These are phyloP conservation scores for Pichia californica DNA, from an alignment of 805 yeast species.

Conservation along the genomic window DNA sequence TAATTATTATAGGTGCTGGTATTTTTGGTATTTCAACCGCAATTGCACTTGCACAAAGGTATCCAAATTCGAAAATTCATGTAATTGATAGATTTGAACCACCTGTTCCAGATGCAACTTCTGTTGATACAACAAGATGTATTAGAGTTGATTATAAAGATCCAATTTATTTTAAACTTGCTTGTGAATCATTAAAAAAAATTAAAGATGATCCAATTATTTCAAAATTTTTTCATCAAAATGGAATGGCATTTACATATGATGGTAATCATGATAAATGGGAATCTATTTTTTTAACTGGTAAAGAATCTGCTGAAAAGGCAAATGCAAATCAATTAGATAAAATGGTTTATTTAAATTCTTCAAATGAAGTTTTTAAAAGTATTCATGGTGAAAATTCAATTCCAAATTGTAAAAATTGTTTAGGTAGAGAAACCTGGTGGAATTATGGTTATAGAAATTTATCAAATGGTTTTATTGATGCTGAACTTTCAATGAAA, in stretches of 20 bases:
- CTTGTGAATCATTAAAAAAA: slow-evolving; percentile 16
- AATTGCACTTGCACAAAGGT: slow-evolving; percentile 19
- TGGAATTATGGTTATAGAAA: slow-evolving; percentile 24
- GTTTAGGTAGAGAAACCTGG: slow-evolving; percentile 3
- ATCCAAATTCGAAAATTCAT: slow-evolving; percentile 12
- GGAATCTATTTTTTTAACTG: slow-evolving; percentile 17
- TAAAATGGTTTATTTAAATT: slow-evolving; percentile 8
- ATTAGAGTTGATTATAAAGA: slow-evolving; percentile 22
- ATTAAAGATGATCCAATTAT: slow-evolving; percentile 19
- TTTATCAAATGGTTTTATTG: slow-evolving; percentile 21
- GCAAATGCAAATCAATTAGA: slow-evolving; percentile 12
- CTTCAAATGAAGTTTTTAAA: slow-evolving; percentile 4
- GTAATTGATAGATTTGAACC: slow-evolving; percentile 24
- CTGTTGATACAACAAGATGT: slow-evolving; percentile 24
- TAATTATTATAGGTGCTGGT: slow-evolving; percentile 42
- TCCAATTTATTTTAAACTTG: slow-evolving; percentile 17
- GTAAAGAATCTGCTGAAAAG: slow-evolving; percentile 14
- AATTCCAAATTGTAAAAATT: neutral
- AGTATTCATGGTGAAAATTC: slow-evolving; percentile 10
- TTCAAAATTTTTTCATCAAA: slow-evolving; percentile 19
- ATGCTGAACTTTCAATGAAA: slow-evolving; percentile 19
- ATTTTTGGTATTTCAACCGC: slow-evolving; percentile 46
- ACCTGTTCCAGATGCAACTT: slow-evolving; percentile 23
- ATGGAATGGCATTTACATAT: slow-evolving; percentile 22
- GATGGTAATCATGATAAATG: slow-evolving; percentile 22